A percentile compares a stretch with the other conserved stretches of the same genome.
Evolutionary conservation across 805 yeast species (phyloP).

Genomic region (Ogataea ganodermae): DNA sequence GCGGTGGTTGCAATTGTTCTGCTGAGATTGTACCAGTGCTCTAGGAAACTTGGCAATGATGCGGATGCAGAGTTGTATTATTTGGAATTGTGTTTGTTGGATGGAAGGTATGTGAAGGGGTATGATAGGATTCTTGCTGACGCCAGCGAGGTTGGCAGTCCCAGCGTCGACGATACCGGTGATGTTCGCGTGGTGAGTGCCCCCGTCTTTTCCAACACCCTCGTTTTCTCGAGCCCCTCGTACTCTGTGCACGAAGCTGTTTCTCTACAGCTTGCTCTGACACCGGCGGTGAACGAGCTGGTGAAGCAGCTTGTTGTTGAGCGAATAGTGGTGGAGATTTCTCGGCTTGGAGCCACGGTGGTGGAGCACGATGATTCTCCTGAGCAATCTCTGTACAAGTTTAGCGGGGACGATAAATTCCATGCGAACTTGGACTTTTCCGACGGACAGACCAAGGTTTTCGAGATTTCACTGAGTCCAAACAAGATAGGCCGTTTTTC

Average conservation of each 20-base stretch:
- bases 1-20: slow-evolving; percentile 36
- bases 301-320: slow-evolving; percentile 21
- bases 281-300: slow-evolving; percentile 29
- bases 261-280: slow-evolving; percentile 36
- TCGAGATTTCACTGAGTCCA: slow-evolving; percentile 26
- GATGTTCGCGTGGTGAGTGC: slow-evolving; percentile 20
- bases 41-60: slow-evolving; percentile 32
- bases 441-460: slow-evolving; percentile 14
- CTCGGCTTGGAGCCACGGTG: slow-evolving; percentile 15
- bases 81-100: slow-evolving; percentile 35
- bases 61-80: slow-evolving; percentile 37
- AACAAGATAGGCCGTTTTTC: slow-evolving; percentile 28
- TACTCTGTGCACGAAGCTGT: slow-evolving; percentile 25
- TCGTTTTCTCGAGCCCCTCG: slow-evolving; percentile 21
- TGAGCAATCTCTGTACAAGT: background rate
- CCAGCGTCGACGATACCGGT: slow-evolving; percentile 1
- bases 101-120: slow-evolving; percentile 15
- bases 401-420: slow-evolving; percentile 13
- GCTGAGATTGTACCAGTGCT: slow-evolving; percentile 42
- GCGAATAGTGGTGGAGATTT: slow-evolving; percentile 23
- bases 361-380: slow-evolving; percentile 14
- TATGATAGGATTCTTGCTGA: too few species aligned
- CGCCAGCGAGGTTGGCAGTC: too few species aligned
- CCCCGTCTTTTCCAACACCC: slow-evolving; percentile 20
- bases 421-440: slow-evolving; percentile 22